Conservation (phyloP, 768 basidiomycete genomes). For the Naganishia antarctica region DNA sequence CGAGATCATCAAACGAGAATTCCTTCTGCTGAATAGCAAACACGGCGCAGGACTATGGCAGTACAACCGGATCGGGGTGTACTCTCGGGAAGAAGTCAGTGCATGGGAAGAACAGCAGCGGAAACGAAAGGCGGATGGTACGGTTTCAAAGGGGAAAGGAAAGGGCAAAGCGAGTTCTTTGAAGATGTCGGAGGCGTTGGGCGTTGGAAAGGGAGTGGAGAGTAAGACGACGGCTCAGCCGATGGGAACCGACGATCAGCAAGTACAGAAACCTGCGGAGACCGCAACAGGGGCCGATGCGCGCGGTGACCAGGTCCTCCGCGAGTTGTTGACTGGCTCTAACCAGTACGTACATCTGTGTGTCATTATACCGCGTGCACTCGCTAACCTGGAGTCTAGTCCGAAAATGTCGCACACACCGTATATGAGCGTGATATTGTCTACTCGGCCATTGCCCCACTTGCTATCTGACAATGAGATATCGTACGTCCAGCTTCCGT, state of each 20-base stretch:
- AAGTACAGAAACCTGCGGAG: neutral
- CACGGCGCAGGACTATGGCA: slow-evolving; percentile 39
- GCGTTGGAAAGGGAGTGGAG: neutral
- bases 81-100: slow-evolving; percentile 22
- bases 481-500: slow-evolving; percentile 4
- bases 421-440: slow-evolving; percentile 39
- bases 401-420: slow-evolving; percentile 43
- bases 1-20: slow-evolving; percentile 81
- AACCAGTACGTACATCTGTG: neutral
- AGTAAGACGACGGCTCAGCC: neutral
- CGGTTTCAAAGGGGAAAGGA: slow-evolving; percentile 33
- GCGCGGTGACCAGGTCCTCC: neutral
- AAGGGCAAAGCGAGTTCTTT: slow-evolving; percentile 26
- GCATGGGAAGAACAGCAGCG: slow-evolving; percentile 15
- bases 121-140: slow-evolving; percentile 22
- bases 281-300: slow-evolving; percentile 11
- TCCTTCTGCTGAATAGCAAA: slow-evolving; percentile 34
- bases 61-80: slow-evolving; percentile 35
- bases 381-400: slow-evolving; percentile 22
- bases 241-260: neutral
- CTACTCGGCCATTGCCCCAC: slow-evolving; percentile 32
- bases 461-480: neutral
- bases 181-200: neutral
- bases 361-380: neutral
- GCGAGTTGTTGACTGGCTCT: neutral